A percentile compares a stretch with the other conserved stretches of the same genome.
These are phyloP conservation scores for Meyerozyma guilliermondii DNA, from an alignment of 1,139 yeast genomes.

Conservation along the genomic window DNA sequence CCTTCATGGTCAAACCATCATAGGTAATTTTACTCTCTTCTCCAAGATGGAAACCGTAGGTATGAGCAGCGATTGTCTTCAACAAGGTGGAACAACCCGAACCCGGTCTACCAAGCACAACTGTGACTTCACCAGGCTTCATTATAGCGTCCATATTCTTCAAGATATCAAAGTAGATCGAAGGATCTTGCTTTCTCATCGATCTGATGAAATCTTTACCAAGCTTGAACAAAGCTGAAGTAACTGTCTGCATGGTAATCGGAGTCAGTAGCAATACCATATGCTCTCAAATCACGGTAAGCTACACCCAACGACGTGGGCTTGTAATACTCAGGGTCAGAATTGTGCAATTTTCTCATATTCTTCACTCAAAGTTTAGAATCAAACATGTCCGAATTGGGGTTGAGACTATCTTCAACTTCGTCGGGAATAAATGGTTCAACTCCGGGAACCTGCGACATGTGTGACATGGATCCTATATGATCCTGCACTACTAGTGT, in stretches of 20 bases:
- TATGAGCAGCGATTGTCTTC: slow-evolving; percentile 64
- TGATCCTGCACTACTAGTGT: slow-evolving; percentile 10
- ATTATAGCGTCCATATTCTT: slow-evolving; percentile 65
- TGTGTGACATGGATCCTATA: slow-evolving; percentile 35
- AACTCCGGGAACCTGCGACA: slow-evolving; percentile 52
- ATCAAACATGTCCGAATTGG: slow-evolving; percentile 49
- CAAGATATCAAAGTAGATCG: slow-evolving; percentile 47
- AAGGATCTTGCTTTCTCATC: slow-evolving; percentile 11
- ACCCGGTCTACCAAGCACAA: slow-evolving; percentile 80
- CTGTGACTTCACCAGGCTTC: slow-evolving; percentile 68
- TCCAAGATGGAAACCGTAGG: slow-evolving; percentile 65
- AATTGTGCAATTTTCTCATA: slow-evolving; percentile 48
- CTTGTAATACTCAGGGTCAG: slow-evolving; percentile 62
- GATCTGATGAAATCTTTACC: slow-evolving; percentile 11
- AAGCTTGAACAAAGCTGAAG: slow-evolving; percentile 38
- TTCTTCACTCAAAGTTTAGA: slow-evolving; percentile 72
- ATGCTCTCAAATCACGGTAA: slow-evolving; percentile 63
- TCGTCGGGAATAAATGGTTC: slow-evolving; percentile 24
- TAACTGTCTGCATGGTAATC: slow-evolving; percentile 75
- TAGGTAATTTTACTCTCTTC: slow-evolving; percentile 39
- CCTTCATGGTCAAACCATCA: slow-evolving; percentile 28
- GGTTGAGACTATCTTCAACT: slow-evolving; percentile 19
- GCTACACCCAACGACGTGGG: slow-evolving; percentile 63
- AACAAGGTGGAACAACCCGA: slow-evolving; percentile 79
- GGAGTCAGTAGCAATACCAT: slow-evolving; percentile 72